Evolutionary conservation across 306 rosid species (phyloP), one percentile per base, ranked within the genome.

Genomic region (Dryas drummondii): DNA sequence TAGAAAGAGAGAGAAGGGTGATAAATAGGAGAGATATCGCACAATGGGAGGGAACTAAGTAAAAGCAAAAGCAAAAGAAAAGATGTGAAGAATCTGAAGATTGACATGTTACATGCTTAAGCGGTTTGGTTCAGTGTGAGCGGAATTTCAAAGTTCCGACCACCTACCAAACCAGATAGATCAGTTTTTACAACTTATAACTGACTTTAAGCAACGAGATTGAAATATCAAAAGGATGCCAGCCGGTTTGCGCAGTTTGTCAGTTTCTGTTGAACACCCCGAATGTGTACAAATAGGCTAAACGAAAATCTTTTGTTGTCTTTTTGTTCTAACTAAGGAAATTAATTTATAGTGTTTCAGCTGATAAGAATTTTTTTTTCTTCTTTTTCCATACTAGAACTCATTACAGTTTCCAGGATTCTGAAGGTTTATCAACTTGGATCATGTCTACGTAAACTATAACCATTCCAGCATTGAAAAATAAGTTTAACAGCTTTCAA

Each of bases 401-500:
- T 10, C 51, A 4, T 66, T 17, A 11, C 17, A 66, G 8, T 9
- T 22, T 66, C 51, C 13, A 44, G 13, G n/a, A 64, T 17, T 46
- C 26, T 19, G 10, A 64, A n/a, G 32, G 9, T 44, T 58, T 44
- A 64, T 5, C 27, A 42, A 64, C 51, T 44, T 44, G 69, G 69
- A 8, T 64, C 42, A 12, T 7, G 69, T 19, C 6, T 57, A 9
- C 11, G 12, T n/a, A 64, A 19, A 44, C 7, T 26, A 10, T 1
- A 26, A 14, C 64, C 64, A 58, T 58, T 61, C 66, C 17, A 61
- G 46, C 19, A 61, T 12, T 61, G 9, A 61, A 61, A 61, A 61
- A 32, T 61, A 61, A 61, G 44, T 61, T 12, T 32, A 61, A 61
- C 46, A 61, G 17, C 66, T 61, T 9, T 45, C 66, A 61, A 61